phyloP scores from a whole-genome alignment of 2,329 filamentous ascomycete genomes.

The Aspergillus felis region DNA sequence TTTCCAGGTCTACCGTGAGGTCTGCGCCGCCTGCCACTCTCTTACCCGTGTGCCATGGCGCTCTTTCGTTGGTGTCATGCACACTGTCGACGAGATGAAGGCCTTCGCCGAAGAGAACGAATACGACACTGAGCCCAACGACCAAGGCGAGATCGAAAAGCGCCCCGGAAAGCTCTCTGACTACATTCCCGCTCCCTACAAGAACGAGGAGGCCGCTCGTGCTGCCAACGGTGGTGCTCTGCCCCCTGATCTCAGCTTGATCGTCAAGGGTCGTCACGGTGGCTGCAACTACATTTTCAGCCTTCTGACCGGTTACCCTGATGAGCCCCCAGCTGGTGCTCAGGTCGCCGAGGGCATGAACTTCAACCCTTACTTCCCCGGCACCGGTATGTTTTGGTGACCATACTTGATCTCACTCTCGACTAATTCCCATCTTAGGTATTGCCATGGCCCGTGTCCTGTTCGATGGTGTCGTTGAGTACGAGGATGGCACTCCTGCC shows the following conservation, averaged over 20 bases:
- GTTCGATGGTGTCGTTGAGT: slow-evolving; percentile 95
- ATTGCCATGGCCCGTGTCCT: slow-evolving; percentile 99
- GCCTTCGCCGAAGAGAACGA: slow-evolving; percentile 95
- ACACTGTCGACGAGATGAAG: slow-evolving; percentile 98
- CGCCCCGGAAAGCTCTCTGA: slow-evolving; percentile 97
- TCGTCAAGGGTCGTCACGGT: slow-evolving; percentile 95
- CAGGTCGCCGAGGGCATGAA: slow-evolving; percentile 84
- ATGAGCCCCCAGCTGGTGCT: slow-evolving; percentile 88
- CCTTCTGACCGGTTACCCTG: slow-evolving; percentile 93
- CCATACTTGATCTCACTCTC: background rate
- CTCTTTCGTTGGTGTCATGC: slow-evolving; percentile 78
- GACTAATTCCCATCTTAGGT: slow-evolving; percentile 33
- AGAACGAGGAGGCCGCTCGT: slow-evolving; percentile 97
- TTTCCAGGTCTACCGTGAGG: slow-evolving; percentile 99
- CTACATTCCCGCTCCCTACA: slow-evolving; percentile 92
- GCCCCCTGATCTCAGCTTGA: slow-evolving; percentile 94
- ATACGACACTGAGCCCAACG: slow-evolving; percentile 97
- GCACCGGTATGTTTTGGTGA: slow-evolving; percentile 61
- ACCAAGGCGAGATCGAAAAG: slow-evolving; percentile 97
- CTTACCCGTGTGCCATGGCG: slow-evolving; percentile 92
- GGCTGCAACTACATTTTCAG: slow-evolving; percentile 99
- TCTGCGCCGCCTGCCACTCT: slow-evolving; percentile 97
- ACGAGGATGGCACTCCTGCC: slow-evolving; percentile 92
- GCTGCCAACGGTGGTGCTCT: slow-evolving; percentile 98
- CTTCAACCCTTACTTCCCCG: slow-evolving; percentile 99